These are phyloP conservation scores for Mortierella sp. DNA, from an alignment of 371 early-diverging fungal species.

Conservation along the genomic window DNA sequence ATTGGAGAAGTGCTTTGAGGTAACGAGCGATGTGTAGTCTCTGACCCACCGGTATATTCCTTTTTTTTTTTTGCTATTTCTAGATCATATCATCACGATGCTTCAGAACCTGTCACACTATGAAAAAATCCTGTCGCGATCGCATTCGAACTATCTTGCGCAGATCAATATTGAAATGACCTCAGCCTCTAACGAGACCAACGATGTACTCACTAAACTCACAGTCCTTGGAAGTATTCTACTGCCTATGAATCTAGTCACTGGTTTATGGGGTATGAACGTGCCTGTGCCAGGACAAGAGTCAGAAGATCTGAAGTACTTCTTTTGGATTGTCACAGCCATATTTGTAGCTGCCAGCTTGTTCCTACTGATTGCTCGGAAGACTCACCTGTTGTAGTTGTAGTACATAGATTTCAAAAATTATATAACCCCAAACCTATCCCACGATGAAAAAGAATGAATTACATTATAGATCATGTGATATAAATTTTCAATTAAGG, in stretches of 20 bases:
- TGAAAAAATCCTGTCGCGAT: slow-evolving; percentile 89
- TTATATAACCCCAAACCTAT: too few species aligned
- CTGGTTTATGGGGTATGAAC: slow-evolving; percentile 86
- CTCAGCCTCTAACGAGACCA: slow-evolving; percentile 91
- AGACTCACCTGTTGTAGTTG: slow-evolving; percentile 34
- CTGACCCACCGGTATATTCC: background rate
- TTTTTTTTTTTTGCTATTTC: background rate
- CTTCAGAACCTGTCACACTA: slow-evolving; percentile 91
- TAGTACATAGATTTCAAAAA: too few species aligned
- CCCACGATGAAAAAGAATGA: too few species aligned
- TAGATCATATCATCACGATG: slow-evolving; percentile 96
- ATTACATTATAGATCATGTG: too few species aligned
- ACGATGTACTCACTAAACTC: slow-evolving; percentile 91
- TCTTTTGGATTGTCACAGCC: slow-evolving; percentile 78
- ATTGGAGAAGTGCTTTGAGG: background rate
- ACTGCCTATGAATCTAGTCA: slow-evolving; percentile 92
- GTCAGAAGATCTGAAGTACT: slow-evolving; percentile 75
- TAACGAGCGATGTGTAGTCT: background rate
- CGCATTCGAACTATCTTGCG: slow-evolving; percentile 96
- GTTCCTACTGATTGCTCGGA: slow-evolving; percentile 45
- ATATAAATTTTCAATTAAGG: slow-evolving; percentile 8
- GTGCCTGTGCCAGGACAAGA: slow-evolving; percentile 87
- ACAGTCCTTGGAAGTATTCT: slow-evolving; percentile 93
- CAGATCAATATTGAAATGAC: slow-evolving; percentile 97
- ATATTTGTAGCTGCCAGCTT: slow-evolving; percentile 59